Percentiles rank a stretch among this genome's conserved stretches.
phyloP scores from a whole-genome alignment of 1,139 yeast genomes.

The Diutina ranongensis region DNA sequence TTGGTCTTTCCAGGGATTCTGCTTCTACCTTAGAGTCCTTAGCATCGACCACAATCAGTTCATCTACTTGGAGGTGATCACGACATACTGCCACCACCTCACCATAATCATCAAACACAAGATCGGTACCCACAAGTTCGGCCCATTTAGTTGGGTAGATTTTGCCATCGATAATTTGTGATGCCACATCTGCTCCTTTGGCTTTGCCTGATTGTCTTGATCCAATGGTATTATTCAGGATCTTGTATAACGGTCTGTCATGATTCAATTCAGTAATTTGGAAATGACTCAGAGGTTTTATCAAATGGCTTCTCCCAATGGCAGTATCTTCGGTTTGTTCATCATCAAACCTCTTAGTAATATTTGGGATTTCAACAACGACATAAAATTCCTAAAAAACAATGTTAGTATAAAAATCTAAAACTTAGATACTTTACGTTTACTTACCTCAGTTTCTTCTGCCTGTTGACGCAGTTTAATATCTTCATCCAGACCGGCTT shows the following conservation, averaged over 20 bases:
- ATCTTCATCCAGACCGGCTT: slow-evolving; percentile 6
- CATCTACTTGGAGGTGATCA: slow-evolving; percentile 28
- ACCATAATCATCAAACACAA: slow-evolving; percentile 50
- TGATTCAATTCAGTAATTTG: slow-evolving; percentile 28
- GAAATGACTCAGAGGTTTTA: slow-evolving; percentile 31
- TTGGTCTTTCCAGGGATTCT: not conserved
- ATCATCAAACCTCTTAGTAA: slow-evolving; percentile 1
- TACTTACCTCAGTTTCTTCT: slow-evolving; percentile 8
- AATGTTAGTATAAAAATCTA: slow-evolving; percentile 1
- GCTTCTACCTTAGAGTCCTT: not conserved
- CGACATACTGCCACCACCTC: slow-evolving; percentile 33
- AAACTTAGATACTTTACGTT: not conserved
- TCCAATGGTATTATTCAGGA: slow-evolving; percentile 19
- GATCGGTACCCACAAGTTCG: slow-evolving; percentile 71
- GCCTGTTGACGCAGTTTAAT: slow-evolving; percentile 6
- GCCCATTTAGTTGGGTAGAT: slow-evolving; percentile 74
- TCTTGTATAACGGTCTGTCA: slow-evolving; percentile 25
- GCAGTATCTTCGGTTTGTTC: not conserved
- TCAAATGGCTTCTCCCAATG: slow-evolving; percentile 8
- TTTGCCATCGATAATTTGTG: slow-evolving; percentile 22
- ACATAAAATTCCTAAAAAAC: slow-evolving; percentile 5
- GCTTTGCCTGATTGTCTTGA: not conserved
- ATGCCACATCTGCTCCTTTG: slow-evolving; percentile 1
- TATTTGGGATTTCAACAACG: not conserved
- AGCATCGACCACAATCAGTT: slow-evolving; percentile 15